Evolutionary conservation across 2,329 filamentous ascomycete species (phyloP).

Genomic region (Arachnomyces sp.): DNA sequence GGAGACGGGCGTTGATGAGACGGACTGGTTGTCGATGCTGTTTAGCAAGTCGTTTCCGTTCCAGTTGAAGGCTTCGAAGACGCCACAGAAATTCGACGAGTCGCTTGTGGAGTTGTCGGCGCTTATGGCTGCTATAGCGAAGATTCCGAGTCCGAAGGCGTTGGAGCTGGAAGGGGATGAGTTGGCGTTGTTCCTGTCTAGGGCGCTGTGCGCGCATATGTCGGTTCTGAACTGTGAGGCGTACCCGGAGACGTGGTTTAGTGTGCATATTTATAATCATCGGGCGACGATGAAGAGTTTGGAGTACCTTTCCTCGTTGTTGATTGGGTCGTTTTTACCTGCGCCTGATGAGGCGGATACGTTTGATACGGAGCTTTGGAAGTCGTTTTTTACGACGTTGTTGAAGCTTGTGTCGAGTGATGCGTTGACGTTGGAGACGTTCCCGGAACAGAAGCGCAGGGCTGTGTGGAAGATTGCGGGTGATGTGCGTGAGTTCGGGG

Average conservation of each 20-base stretch:
- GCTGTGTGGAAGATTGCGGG: conserved; percentile 99
- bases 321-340: conserved; percentile 78
- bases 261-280: conserved; percentile 86
- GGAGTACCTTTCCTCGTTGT: conserved; percentile 68
- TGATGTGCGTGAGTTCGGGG: conserved; percentile 85
- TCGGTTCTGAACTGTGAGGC: conserved; percentile 84
- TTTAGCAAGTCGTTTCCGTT: conserved; percentile 91
- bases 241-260: conserved; percentile 84
- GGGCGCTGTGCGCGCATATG: conserved; percentile 73
- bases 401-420: conserved; percentile 84
- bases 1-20: conserved; percentile 51
- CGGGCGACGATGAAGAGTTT: conserved; percentile 80
- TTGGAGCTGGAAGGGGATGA: conserved; percentile 71
- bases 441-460: conserved; percentile 89
- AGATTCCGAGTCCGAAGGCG: conserved; percentile 63
- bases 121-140: conserved; percentile 73
- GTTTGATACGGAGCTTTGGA: conserved; percentile 93
- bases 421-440: conserved; percentile 83
- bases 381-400: conserved; percentile 80
- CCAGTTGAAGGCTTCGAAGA: conserved; percentile 59
- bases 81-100: conserved; percentile 65
- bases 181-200: conserved; percentile 64
- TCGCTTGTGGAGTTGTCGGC: conserved; percentile 81
- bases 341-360: conserved; percentile 82
- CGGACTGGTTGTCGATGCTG: conserved; percentile 65